Evolutionary conservation across 1,284 basidiomycete genomes (phyloP).

Genomic region (Malassezia dermatis): DNA sequence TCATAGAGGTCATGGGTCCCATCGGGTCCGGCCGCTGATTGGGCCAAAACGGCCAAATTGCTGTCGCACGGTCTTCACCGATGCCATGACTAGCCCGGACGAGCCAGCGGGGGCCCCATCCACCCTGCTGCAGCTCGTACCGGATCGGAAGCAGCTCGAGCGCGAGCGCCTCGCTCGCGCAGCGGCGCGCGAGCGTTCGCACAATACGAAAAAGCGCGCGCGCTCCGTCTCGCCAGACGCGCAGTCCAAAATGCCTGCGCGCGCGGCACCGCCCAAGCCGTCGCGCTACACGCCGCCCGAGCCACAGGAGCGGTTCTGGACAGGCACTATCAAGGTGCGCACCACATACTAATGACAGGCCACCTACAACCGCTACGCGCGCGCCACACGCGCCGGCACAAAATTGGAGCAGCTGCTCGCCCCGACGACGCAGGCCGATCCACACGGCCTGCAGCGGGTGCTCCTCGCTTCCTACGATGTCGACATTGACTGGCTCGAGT

Average conservation of each 20-base stretch:
- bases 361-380: conserved; percentile 28
- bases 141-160: conserved; percentile 33
- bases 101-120: background rate
- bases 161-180: conserved; percentile 26
- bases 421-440: conserved; percentile 21
- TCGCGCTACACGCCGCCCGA: conserved; percentile 18
- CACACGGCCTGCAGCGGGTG: conserved; percentile 22
- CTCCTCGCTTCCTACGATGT: conserved; percentile 35
- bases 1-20: background rate
- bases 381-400: conserved; percentile 8
- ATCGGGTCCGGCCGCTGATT: background rate
- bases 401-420: conserved; percentile 24
- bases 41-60: background rate
- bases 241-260: background rate
- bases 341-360: conserved; percentile 9
- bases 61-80: background rate
- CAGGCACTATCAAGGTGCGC: conserved; percentile 29
- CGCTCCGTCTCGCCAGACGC: background rate
- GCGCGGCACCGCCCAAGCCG: background rate
- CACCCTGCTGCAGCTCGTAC: conserved; percentile 15
- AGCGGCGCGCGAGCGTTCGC: conserved; percentile 13
- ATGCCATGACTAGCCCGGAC: background rate
- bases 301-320: conserved; percentile 28
- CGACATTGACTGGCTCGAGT: conserved; percentile 37
- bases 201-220: background rate